These are phyloP conservation scores for Steccherinum ochraceum DNA, from an alignment of 768 basidiomycete species.

Conservation along the genomic window DNA sequence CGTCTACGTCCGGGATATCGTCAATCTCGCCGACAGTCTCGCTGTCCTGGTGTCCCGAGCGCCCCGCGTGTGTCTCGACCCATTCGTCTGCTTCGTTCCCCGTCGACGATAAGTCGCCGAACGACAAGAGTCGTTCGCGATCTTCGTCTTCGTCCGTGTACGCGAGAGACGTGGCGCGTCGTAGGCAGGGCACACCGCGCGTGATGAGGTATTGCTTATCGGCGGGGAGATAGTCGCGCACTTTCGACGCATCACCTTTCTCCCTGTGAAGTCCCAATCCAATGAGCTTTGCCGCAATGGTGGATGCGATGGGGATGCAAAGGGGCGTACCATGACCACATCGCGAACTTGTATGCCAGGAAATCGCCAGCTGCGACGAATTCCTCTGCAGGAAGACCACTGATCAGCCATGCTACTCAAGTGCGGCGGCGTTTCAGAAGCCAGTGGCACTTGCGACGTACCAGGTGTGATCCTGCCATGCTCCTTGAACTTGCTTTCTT, in stretches of 20 bases:
- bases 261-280: constrained; percentile 54
- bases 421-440: constrained; percentile 10
- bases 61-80: constrained; percentile 96
- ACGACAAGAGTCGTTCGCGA: constrained; percentile 84
- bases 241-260: constrained; percentile 80
- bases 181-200: constrained; percentile 92
- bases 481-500: constrained; percentile 98
- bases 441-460: constrained; percentile 31
- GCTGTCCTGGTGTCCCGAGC: constrained; percentile 46
- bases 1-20: constrained; percentile 86
- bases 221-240: constrained; percentile 85
- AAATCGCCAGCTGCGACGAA: constrained; percentile 98
- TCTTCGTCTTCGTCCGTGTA: constrained; percentile 97
- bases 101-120: constrained; percentile 56
- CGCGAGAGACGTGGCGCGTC: constrained; percentile 85
- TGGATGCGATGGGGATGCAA: constrained; percentile 3
- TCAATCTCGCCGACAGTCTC: constrained; percentile 63
- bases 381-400: constrained; percentile 60
- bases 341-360: constrained; percentile 95
- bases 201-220: constrained; percentile 98
- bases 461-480: constrained; percentile 94
- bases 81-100: constrained; percentile 77
- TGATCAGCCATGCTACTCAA: neutral
- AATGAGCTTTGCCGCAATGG: too few species aligned
- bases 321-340: constrained; percentile 79